Conservation (phyloP, 495 filamentous ascomycete genomes). For the Pyronema omphalodes region DNA sequence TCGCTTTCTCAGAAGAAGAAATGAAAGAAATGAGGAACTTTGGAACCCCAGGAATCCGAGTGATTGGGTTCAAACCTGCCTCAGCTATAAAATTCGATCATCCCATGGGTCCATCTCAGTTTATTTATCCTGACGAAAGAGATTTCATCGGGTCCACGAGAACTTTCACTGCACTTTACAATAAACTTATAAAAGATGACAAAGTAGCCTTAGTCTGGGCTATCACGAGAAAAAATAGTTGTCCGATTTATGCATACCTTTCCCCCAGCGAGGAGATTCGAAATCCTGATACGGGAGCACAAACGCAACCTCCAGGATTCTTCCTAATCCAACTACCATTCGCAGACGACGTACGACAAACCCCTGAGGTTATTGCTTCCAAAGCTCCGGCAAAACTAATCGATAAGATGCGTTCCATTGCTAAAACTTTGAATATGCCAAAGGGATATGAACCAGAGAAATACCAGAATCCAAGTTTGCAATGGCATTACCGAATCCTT, state of each 20-base stretch:
- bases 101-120: constrained; percentile 63
- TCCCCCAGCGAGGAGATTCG: constrained; percentile 50
- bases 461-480: constrained; percentile 85
- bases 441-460: constrained; percentile 71
- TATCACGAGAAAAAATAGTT: constrained; percentile 58
- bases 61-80: constrained; percentile 84
- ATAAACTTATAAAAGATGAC: constrained; percentile 57
- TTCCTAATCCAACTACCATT: constrained; percentile 83
- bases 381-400: constrained; percentile 51
- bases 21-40: constrained; percentile 56
- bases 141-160: constrained; percentile 78
- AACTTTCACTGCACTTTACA: constrained; percentile 78
- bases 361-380: constrained; percentile 37
- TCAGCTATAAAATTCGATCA: constrained; percentile 67
- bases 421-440: constrained; percentile 79
- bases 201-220: constrained; percentile 83
- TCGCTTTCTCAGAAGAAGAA: constrained; percentile 72
- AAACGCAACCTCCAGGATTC: constrained; percentile 61
- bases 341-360: constrained; percentile 71
- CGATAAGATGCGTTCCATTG: constrained; percentile 60
- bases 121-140: constrained; percentile 88
- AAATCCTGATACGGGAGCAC: constrained; percentile 42
- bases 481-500: constrained; percentile 95
- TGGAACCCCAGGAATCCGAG: constrained; percentile 62
- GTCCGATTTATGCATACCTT: constrained; percentile 62